These are phyloP conservation scores for Aspergillus eucalypticola DNA, from an alignment of 2,329 filamentous ascomycete species.

Conservation along the genomic window DNA sequence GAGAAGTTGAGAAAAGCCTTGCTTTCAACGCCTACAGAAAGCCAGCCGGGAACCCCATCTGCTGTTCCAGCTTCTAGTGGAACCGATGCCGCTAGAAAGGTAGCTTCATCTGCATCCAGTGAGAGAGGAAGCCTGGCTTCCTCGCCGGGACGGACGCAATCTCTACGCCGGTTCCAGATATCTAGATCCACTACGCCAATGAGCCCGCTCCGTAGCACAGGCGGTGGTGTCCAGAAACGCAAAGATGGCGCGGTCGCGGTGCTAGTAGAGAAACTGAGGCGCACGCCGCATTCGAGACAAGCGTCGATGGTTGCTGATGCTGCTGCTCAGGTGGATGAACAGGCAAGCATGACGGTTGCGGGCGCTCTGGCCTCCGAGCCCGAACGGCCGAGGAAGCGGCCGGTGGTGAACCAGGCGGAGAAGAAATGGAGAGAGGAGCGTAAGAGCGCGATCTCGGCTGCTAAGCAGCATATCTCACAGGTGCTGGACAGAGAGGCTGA, in stretches of 20 bases:
- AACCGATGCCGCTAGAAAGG: neutral
- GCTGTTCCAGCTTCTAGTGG: neutral
- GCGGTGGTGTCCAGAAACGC: slow-evolving; percentile 40
- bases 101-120: slow-evolving; percentile 15
- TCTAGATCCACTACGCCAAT: slow-evolving; percentile 33
- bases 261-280: slow-evolving; percentile 42
- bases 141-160: slow-evolving; percentile 17
- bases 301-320: slow-evolving; percentile 36
- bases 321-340: slow-evolving; percentile 20
- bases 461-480: slow-evolving; percentile 36
- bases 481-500: slow-evolving; percentile 39
- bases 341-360: slow-evolving; percentile 1
- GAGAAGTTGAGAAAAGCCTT: slow-evolving; percentile 33
- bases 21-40: slow-evolving; percentile 21
- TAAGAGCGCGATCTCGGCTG: slow-evolving; percentile 35
- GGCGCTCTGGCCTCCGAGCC: slow-evolving; percentile 10
- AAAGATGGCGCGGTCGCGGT: slow-evolving; percentile 37
- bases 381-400: slow-evolving; percentile 37
- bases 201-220: slow-evolving; percentile 28
- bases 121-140: slow-evolving; percentile 20
- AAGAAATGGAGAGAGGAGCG: slow-evolving; percentile 40
- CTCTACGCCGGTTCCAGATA: slow-evolving; percentile 44
- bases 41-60: slow-evolving; percentile 1
- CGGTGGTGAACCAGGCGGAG: slow-evolving; percentile 44
- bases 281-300: slow-evolving; percentile 35